Evolutionary conservation across 768 basidiomycete species (phyloP).

Genomic region (Multifurca ochricompacta): DNA sequence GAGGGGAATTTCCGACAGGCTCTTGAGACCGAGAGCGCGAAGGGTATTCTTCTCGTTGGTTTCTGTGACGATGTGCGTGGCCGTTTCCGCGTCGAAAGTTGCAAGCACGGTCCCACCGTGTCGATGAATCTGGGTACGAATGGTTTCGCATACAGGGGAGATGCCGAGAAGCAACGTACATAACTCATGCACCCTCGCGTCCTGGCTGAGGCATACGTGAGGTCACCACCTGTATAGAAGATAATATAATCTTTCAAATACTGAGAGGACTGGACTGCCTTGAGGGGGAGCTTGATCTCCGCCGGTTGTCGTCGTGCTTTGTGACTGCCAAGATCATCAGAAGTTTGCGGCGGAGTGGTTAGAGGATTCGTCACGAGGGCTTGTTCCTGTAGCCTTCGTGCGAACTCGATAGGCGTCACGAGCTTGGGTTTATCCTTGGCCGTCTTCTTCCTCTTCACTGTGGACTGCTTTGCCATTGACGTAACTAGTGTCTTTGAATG

Average conservation of each 20-base stretch:
- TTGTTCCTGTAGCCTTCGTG: slow-evolving; percentile 6
- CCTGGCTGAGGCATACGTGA: slow-evolving; percentile 16
- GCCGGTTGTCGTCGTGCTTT: not conserved
- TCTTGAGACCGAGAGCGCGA: slow-evolving; percentile 40
- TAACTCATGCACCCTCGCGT: slow-evolving; percentile 17
- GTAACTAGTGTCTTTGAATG: not conserved
- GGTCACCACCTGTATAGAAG: slow-evolving; percentile 19
- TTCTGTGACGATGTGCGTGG: slow-evolving; percentile 66
- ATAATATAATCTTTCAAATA: slow-evolving; percentile 8
- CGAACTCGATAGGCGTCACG: slow-evolving; percentile 18
- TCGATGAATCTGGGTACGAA: slow-evolving; percentile 44
- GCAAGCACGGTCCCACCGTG: slow-evolving; percentile 57
- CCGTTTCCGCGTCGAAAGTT: slow-evolving; percentile 43
- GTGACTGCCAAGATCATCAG: not conserved
- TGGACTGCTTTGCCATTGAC: not conserved
- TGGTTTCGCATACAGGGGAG: not conserved
- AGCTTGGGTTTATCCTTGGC: slow-evolving; percentile 10
- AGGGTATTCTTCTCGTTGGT: slow-evolving; percentile 26
- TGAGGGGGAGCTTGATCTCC: not conserved
- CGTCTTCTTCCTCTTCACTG: not conserved
- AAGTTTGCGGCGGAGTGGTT: not conserved
- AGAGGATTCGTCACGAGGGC: not conserved
- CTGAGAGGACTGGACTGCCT: not conserved
- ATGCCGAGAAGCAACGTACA: slow-evolving; percentile 1
- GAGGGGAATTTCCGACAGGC: slow-evolving; percentile 47